Base-by-base conservation (phyloP, 169 alveolate species). In the Pseudocohnilembus persalinus region DNA sequence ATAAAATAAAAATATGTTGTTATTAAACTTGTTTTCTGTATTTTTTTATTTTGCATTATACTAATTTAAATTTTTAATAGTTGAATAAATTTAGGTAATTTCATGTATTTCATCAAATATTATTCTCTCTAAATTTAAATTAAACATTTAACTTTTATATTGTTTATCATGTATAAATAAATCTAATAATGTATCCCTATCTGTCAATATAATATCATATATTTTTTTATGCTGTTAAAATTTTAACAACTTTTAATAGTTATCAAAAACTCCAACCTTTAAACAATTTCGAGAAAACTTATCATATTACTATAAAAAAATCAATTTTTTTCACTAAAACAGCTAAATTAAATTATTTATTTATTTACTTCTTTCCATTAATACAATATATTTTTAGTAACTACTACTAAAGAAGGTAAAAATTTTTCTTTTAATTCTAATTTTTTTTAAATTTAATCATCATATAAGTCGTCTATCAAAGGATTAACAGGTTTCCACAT, bases 61-160 rank as follows among this genome's bases (percentile, higher is more conserved):
- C 34, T 75, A 31, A 31, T 75, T 31, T 29, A 31, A 31, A 33
- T 26, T n/a, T 31, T 77, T 26, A 29, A 77, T n/a, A 31, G 6
- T 28, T 32, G 34, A 77, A 27, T 49, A 49, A 25, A 31, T 32
- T 16, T 31, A 31, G 1, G 82, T 33, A 77, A 77, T 77, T 77
- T 77, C 82, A 34, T 77, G 82, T 33, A 77, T 77, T 25, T 77
- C 82, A 77, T 77, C 82, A 32, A 33, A 32, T 29, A 77, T 31
- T 16, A 77, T 33, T 77, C 82, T 77, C 1, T 77, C 29, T 28
- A 77, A 77, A 25, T 77, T 63, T 0, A 77, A 25, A 25, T 24
- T 33, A 20, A 33, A 77, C 20, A 77, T 29, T 16, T 30, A 29
- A 4, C 33, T 1, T 0, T 33, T 20, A 0, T 33, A 26, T 33